phyloP scores from a whole-genome alignment of 2,329 filamentous ascomycete species.

The Fusarium fracticaudum region DNA sequence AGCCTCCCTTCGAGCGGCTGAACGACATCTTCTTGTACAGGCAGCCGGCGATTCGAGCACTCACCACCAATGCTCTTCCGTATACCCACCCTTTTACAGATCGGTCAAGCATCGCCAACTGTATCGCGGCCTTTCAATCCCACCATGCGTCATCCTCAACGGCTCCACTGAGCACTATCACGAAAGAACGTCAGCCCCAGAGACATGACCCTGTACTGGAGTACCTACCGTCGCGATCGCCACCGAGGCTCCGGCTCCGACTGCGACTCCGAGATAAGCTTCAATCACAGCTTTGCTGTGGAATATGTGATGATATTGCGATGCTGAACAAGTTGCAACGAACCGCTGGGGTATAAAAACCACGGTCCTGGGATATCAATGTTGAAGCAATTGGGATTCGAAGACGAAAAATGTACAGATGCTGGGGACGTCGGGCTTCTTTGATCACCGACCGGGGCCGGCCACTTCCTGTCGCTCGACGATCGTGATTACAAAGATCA shows the following conservation, averaged over 20 bases:
- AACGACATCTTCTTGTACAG: neutral
- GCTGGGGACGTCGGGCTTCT: neutral
- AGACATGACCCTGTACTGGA: neutral
- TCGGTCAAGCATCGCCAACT: neutral
- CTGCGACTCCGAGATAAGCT: accelerated
- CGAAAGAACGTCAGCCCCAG: neutral
- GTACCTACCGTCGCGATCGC: accelerated
- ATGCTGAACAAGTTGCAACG: neutral
- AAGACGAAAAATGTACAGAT: neutral
- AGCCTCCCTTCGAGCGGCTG: neutral
- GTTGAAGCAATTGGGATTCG: neutral
- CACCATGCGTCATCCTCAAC: neutral
- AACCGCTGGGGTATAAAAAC: neutral
- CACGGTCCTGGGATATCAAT: neutral
- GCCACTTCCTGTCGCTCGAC: neutral
- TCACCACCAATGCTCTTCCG: too few species aligned
- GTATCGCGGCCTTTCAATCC: accelerated
- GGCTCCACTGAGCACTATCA: accelerated
- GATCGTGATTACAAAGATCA: neutral
- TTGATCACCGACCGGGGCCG: neutral
- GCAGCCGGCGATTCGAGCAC: accelerated
- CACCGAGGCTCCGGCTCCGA: neutral
- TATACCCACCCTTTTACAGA: accelerated
- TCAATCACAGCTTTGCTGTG: neutral
- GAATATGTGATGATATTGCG: neutral